A percentile compares a stretch with the other conserved stretches of the same genome.
phyloP scores from a whole-genome alignment of 257 asterid species.

The Rehmannia glutinosa region DNA sequence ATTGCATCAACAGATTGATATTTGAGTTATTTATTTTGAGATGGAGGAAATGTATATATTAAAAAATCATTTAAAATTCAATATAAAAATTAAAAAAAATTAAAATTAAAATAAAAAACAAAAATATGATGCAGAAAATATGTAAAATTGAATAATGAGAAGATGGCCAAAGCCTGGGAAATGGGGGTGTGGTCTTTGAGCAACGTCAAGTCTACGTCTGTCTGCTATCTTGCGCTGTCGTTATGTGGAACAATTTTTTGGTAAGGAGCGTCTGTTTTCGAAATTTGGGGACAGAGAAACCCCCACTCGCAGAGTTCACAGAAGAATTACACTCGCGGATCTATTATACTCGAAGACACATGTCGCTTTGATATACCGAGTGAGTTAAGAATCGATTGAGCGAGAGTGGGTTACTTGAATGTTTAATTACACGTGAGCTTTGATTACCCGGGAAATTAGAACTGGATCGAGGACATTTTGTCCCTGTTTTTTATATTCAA shows the following conservation, averaged over 20 bases:
- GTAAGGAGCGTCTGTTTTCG: constrained; percentile 13
- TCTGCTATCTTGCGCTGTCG: constrained; percentile 43
- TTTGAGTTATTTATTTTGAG: no score
- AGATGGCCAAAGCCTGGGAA: background rate
- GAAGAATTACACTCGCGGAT: background rate
- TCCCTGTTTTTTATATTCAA: background rate
- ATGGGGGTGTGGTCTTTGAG: constrained; percentile 9
- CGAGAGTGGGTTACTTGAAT: background rate
- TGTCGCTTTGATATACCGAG: background rate
- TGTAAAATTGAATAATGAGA: background rate
- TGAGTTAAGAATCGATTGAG: background rate
- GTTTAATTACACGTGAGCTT: background rate
- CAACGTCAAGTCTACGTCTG: constrained; percentile 59
- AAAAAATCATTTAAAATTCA: no score
- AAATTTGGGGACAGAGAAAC: background rate
- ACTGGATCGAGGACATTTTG: background rate
- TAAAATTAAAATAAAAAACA: no score
- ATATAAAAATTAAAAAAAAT: no score
- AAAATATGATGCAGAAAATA: no score
- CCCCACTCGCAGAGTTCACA: background rate
- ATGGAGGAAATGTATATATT: no score
- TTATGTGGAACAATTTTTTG: constrained; percentile 17
- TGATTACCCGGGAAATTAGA: background rate
- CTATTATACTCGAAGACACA: background rate
- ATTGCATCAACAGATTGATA: no score